Conservation (phyloP, 768 basidiomycete species). For the Boletus barrowsii region DNA sequence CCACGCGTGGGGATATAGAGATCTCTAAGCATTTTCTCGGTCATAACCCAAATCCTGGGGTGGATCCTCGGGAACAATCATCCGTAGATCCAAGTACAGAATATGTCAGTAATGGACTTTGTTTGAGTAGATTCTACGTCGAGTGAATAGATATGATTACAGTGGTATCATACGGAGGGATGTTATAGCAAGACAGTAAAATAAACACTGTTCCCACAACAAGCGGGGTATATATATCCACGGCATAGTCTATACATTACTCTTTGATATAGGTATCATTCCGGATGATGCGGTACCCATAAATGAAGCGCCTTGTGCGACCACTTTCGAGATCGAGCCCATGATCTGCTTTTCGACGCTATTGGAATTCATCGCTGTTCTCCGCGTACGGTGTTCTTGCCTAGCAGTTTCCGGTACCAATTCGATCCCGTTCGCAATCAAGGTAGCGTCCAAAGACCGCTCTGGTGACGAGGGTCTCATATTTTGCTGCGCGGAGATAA, state of each 20-base stretch:
- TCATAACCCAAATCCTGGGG: not conserved
- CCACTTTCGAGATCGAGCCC: slow-evolving; percentile 54
- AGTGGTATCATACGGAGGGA: slow-evolving; percentile 12
- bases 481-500: slow-evolving; percentile 19
- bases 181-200: slow-evolving; percentile 6
- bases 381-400: slow-evolving; percentile 41
- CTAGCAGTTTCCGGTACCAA: slow-evolving; percentile 35
- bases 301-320: slow-evolving; percentile 27
- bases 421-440: slow-evolving; percentile 38
- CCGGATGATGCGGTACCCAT: slow-evolving; percentile 9
- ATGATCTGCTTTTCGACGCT: slow-evolving; percentile 49
- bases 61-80: not conserved
- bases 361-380: slow-evolving; percentile 35
- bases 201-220: slow-evolving; percentile 17
- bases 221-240: not conserved
- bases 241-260: not conserved
- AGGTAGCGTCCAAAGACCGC: slow-evolving; percentile 20
- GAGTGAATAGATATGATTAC: slow-evolving; percentile 2
- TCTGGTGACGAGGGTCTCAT: slow-evolving; percentile 23
- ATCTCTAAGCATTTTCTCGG: not conserved
- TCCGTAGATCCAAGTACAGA: slow-evolving; percentile 20
- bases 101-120: not conserved
- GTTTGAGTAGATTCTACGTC: slow-evolving; percentile 10
- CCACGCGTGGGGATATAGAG: not conserved
- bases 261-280: slow-evolving; percentile 11